phyloP scores from a whole-genome alignment of 495 filamentous ascomycete genomes.

The Penicillium manginii region DNA sequence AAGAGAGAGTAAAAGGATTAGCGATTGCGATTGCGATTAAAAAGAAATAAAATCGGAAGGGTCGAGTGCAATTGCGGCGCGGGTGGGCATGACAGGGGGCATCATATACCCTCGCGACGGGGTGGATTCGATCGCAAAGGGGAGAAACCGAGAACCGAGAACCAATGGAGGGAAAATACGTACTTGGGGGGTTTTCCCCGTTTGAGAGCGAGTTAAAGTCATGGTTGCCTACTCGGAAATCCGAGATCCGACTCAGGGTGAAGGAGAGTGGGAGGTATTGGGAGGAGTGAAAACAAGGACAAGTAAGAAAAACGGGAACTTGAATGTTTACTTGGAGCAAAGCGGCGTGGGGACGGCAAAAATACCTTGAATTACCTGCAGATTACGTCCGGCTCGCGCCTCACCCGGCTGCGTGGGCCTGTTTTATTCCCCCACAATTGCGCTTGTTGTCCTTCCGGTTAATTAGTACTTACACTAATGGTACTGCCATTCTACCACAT shows the following conservation, averaged over 20 bases:
- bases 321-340: constrained; percentile 28
- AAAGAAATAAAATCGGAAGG: not conserved
- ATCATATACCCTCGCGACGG: constrained; percentile 23
- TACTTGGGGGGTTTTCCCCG: constrained; percentile 56
- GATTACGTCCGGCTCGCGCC: constrained; percentile 21
- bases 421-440: constrained; percentile 17
- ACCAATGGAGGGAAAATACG: constrained; percentile 27
- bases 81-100: constrained; percentile 1
- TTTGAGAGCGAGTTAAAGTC: constrained; percentile 54
- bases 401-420: constrained; percentile 19
- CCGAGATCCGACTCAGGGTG: constrained; percentile 20
- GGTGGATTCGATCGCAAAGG: constrained; percentile 19
- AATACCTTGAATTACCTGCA: constrained; percentile 17
- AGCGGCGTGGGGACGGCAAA: constrained; percentile 11
- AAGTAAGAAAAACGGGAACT: constrained; percentile 24
- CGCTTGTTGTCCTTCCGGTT: not conserved
- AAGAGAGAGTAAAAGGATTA: constrained; percentile 4
- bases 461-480: not conserved
- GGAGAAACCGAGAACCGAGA: constrained; percentile 6
- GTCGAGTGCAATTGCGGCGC: not conserved
- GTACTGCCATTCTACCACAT: too few relatives aligned
- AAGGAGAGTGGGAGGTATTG: constrained; percentile 14
- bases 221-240: constrained; percentile 37
- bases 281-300: constrained; percentile 16
- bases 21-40: not conserved